Evolutionary conservation across 352 stramenopile species (phyloP), one percentile per base, ranked within the genome.

Genomic region (Phytophthora hybrid): DNA sequence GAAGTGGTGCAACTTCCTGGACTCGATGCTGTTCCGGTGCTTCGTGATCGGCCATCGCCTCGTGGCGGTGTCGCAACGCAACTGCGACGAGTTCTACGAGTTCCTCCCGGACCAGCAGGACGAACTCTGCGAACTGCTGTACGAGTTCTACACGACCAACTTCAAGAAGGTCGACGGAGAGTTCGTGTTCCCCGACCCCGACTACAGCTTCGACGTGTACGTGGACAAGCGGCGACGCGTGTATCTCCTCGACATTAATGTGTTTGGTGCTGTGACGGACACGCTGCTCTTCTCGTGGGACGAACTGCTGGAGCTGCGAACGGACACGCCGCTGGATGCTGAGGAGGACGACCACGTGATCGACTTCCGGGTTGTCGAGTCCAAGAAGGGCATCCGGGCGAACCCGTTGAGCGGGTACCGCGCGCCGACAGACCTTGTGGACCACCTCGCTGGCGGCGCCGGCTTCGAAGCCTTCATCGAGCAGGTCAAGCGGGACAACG

Each of bases 11-110:
- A 98, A 97, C 59, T 92, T 98, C 19, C 92, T 94, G 82, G 93
- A 98, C 66, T 98, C 92, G 76, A 98, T 98, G 92, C 89, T 98
- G 68, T 99, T 99, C 73, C 89, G 97, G 53, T 98, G 94, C 74
- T 98, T 98, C 76, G 91, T 99, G 23, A 75, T 89, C 23, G 73
- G 84, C 37, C 77, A 91, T 71, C 66, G 85, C 53, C 78, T 97
- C 7, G 80, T 98, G 23, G 95, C 83, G 5, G 88, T 98, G 66
- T 98, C 85, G 26, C 97, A 99, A 78, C 90, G 95, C 46, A 88
- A 98, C 67, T 95, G 89, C 71, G 89, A 91, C 59, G 92, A 98
- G 84, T 97, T 93, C 67, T 99, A 97, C 69, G 80, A 90, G 23
- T 98, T 98, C 66, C 66, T 98, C 6, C 54, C 81, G 19, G 79